Percentiles rank a stretch among this genome's conserved stretches.
phyloP scores from a whole-genome alignment of 1,284 basidiomycete species.

The Malassezia nana region DNA sequence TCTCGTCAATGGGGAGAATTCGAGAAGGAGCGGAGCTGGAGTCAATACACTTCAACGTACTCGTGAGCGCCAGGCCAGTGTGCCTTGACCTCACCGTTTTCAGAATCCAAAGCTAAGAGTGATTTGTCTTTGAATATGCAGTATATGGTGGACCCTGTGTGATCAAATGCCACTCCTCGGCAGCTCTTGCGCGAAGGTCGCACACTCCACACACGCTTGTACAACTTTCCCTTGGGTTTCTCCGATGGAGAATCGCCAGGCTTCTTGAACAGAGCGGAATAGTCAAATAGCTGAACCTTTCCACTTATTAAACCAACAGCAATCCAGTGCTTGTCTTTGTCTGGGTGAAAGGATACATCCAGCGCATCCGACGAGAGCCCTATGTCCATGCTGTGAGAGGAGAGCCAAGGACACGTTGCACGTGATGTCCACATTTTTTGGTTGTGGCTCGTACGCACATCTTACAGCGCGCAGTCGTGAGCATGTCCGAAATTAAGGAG shows the following conservation, averaged over 20 bases:
- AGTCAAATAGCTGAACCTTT: conserved; percentile 67
- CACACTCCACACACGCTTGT: conserved; percentile 23
- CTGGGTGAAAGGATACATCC: conserved; percentile 77
- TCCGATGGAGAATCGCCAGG: not conserved
- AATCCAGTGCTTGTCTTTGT: conserved; percentile 54
- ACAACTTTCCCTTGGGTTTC: not conserved
- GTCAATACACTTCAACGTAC: conserved; percentile 53
- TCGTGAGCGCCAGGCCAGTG: conserved; percentile 64
- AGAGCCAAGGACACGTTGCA: conserved; percentile 3
- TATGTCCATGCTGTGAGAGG: conserved; percentile 33
- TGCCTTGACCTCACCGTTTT: conserved; percentile 58
- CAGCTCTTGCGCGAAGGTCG: conserved; percentile 34
- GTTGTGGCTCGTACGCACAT: not conserved
- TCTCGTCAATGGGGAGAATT: conserved; percentile 67
- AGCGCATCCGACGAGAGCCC: conserved; percentile 63
- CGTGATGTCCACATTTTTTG: conserved; percentile 12
- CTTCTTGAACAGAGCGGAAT: conserved; percentile 40
- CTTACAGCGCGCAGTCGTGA: not conserved
- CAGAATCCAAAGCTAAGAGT: conserved; percentile 52
- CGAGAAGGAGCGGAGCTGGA: conserved; percentile 30
- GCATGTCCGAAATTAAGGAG: not conserved
- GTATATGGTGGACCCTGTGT: conserved; percentile 52
- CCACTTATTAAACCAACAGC: conserved; percentile 73
- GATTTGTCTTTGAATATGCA: conserved; percentile 73
- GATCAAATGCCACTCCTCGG: conserved; percentile 26